Evolutionary conservation across 1,139 yeast genomes (phyloP).

Genomic region (Ashbya aceris): DNA sequence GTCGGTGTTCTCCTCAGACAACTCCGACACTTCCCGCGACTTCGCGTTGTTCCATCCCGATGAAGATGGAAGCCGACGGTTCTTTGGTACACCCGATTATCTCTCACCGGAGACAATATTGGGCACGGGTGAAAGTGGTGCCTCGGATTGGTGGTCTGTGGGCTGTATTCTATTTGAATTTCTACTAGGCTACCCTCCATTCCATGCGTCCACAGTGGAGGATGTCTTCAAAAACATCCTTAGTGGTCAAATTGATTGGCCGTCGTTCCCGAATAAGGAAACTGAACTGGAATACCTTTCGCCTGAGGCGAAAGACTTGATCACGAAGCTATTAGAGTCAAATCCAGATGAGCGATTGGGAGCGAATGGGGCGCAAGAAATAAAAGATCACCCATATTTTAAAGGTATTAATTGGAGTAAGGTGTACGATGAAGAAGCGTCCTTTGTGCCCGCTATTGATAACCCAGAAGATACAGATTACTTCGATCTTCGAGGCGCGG

Average conservation of each 20-base stretch:
- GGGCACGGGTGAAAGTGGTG: conserved; percentile 77
- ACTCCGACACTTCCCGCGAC: conserved; percentile 16
- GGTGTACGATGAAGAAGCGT: conserved; percentile 65
- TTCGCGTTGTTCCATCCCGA: conserved; percentile 68
- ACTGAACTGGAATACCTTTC: conserved; percentile 49
- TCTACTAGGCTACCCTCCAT: conserved; percentile 90
- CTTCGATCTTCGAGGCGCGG: conserved; percentile 87
- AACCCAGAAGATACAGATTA: conserved; percentile 88
- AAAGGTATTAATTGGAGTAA: conserved; percentile 63
- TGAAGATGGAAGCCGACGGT: conserved; percentile 42
- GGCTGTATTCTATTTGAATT: conserved; percentile 94
- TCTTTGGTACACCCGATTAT: conserved; percentile 97
- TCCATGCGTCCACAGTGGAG: conserved; percentile 75
- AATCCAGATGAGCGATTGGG: conserved; percentile 69
- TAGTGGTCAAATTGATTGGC: conserved; percentile 76
- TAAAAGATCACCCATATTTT: conserved; percentile 71
- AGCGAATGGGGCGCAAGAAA: conserved; percentile 65
- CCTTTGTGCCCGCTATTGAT: conserved; percentile 72
- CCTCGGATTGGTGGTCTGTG: conserved; percentile 97
- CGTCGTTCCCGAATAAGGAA: conserved; percentile 44
- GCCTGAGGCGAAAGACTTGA: conserved; percentile 65
- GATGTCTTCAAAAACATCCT: conserved; percentile 75
- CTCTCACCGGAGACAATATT: conserved; percentile 92
- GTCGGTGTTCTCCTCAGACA: conserved; percentile 7
- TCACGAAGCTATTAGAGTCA: conserved; percentile 48